Conservation (phyloP, 164 flowering plant genomes). For the Vitis amurensis region DNA sequence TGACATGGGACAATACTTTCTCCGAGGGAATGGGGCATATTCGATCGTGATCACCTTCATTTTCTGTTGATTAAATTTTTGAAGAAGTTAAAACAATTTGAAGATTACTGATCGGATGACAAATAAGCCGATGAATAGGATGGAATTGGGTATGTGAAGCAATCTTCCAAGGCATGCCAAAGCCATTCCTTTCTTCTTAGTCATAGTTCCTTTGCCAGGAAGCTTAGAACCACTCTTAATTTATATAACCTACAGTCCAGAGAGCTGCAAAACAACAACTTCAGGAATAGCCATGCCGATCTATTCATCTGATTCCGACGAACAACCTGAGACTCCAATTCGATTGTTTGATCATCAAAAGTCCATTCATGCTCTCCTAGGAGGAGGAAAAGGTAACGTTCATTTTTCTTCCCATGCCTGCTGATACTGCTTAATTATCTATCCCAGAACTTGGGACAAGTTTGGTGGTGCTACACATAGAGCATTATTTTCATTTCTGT, state of each 20-base stretch:
- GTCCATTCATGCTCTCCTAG: slow-evolving; percentile 37
- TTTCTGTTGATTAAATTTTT: too few relatives aligned
- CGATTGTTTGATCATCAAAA: slow-evolving; percentile 29
- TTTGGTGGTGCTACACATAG: too few relatives aligned
- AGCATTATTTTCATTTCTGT: too few relatives aligned
- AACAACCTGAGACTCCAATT: neutral
- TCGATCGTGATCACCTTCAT: too few relatives aligned
- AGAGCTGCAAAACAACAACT: neutral
- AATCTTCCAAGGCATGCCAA: slow-evolving; percentile 25
- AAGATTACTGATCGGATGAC: too few relatives aligned
- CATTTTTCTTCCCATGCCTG: neutral
- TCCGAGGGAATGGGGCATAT: too few relatives aligned
- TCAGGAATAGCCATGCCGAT: slow-evolving; percentile 23
- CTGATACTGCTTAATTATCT: too few relatives aligned
- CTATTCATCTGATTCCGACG: slow-evolving; percentile 33
- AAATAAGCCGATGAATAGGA: neutral
- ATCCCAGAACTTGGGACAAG: too few relatives aligned
- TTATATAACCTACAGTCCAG: neutral
- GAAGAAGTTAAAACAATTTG: too few relatives aligned
- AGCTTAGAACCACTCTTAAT: slow-evolving; percentile 20
- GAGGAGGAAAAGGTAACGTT: slow-evolving; percentile 45
- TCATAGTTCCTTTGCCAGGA: slow-evolving; percentile 18
- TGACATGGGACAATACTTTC: too few relatives aligned
- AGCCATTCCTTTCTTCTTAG: slow-evolving; percentile 44
- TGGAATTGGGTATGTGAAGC: slow-evolving; percentile 7